A percentile compares a stretch with the other conserved stretches of the same genome.
These are phyloP conservation scores for Phytophthora melonis DNA, from an alignment of 352 stramenopile genomes.

Conservation along the genomic window DNA sequence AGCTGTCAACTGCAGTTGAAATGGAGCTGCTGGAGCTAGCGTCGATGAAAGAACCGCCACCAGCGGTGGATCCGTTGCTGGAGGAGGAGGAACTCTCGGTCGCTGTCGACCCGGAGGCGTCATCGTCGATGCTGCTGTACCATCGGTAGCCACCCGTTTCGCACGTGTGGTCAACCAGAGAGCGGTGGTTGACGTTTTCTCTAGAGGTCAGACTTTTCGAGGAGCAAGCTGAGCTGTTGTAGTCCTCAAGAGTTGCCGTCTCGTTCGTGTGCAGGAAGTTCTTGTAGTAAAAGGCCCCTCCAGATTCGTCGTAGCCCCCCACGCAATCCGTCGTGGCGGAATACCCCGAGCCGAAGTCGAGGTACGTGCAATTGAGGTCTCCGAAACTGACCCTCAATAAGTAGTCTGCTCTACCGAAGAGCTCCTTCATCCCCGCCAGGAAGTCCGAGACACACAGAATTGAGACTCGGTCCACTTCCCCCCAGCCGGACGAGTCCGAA, in stretches of 20 bases:
- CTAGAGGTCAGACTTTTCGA: not conserved
- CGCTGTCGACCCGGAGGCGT: not conserved
- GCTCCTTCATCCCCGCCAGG: not conserved
- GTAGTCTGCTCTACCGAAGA: not conserved
- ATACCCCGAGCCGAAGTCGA: not conserved
- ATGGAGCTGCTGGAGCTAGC: not conserved
- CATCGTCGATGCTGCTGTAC: not conserved
- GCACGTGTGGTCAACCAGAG: not conserved
- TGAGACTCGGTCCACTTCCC: not conserved
- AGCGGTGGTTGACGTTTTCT: not conserved
- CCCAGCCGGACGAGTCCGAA: not conserved
- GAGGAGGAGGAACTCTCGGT: not conserved
- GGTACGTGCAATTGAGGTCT: not conserved
- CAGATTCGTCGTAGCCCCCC: not conserved
- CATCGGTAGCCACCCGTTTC: not conserved
- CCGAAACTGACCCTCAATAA: not conserved
- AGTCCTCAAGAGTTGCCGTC: not conserved
- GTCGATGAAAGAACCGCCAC: not conserved
- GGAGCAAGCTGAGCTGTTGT: not conserved
- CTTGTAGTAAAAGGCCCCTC: not conserved
- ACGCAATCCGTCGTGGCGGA: not conserved
- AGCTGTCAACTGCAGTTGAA: not conserved
- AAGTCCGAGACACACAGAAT: not conserved
- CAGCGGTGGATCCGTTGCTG: not conserved
- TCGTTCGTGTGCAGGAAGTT: not conserved